These are phyloP conservation scores for Pisolithus thermaeus DNA, from an alignment of 1,284 basidiomycete genomes.

Conservation along the genomic window DNA sequence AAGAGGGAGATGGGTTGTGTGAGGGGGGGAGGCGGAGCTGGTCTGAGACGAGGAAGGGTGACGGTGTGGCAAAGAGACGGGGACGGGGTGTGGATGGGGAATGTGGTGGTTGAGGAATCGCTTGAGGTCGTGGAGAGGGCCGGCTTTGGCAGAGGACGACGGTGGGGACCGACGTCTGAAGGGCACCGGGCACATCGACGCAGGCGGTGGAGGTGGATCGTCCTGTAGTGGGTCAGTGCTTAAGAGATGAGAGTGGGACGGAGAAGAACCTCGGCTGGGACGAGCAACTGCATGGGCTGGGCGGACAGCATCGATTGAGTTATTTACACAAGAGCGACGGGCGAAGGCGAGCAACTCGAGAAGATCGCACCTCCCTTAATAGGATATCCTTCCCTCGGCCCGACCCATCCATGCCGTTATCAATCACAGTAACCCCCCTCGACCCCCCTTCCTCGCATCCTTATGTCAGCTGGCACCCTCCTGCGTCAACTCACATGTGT, in stretches of 20 bases:
- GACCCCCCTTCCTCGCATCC: neutral
- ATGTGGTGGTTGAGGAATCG: conserved; percentile 90
- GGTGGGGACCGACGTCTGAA: conserved; percentile 4
- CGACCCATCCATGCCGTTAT: conserved; percentile 4
- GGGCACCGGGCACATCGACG: too few relatives aligned
- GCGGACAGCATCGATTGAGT: conserved; percentile 38
- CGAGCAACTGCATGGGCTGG: conserved; percentile 33
- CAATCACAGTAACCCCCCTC: neutral
- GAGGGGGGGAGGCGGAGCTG: conserved; percentile 14
- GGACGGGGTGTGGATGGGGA: conserved; percentile 42
- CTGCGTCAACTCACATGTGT: too few relatives aligned
- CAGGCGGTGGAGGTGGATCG: neutral
- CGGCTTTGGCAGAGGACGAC: conserved; percentile 35
- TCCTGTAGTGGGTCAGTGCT: conserved; percentile 6
- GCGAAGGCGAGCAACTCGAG: neutral
- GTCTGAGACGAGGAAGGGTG: conserved; percentile 4
- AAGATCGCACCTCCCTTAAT: neutral
- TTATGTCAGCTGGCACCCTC: too few relatives aligned
- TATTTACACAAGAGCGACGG: too few relatives aligned
- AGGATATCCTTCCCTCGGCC: conserved; percentile 2
- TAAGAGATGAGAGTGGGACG: neutral
- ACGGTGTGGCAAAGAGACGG: conserved; percentile 10
- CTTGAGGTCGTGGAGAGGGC: conserved; percentile 85
- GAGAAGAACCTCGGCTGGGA: neutral
- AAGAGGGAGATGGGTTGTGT: conserved; percentile 18